Evolutionary conservation across 2,329 filamentous ascomycete species (phyloP).

Genomic region (Myriosclerotinia curreyana): DNA sequence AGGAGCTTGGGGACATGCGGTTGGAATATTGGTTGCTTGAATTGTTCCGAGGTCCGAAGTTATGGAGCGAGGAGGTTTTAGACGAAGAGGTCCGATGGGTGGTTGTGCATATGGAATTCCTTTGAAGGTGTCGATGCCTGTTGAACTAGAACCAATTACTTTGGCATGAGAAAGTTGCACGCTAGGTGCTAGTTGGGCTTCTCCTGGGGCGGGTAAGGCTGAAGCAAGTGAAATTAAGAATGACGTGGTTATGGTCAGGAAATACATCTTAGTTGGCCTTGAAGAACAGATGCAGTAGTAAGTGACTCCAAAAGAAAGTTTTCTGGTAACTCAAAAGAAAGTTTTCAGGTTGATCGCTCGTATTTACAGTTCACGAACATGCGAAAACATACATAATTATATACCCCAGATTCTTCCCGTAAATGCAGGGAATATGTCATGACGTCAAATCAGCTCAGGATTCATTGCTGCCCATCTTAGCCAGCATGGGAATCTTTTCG

Average conservation of each 20-base stretch:
- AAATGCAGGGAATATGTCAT: not conserved
- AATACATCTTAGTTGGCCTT: not conserved
- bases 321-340: not conserved
- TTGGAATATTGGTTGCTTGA: constrained; percentile 33
- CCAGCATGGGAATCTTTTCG: not conserved
- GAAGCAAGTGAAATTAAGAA: constrained; percentile 1
- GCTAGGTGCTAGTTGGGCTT: not conserved
- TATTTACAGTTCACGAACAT: no score
- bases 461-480: not conserved
- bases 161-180: constrained; percentile 12
- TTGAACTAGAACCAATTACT: not conserved
- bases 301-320: not conserved
- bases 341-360: not conserved
- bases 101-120: constrained; percentile 44
- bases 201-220: not conserved
- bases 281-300: not conserved
- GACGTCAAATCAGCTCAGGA: not conserved
- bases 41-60: constrained; percentile 29
- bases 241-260: not conserved
- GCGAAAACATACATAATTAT: not conserved
- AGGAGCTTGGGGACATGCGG: constrained; percentile 39
- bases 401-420: not conserved
- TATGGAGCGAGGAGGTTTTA: constrained; percentile 42
- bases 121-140: constrained; percentile 15
- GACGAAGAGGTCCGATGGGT: constrained; percentile 44